Evolutionary conservation across 345 rosid genomes (phyloP), one percentile per base, ranked within the genome.

Genomic region (Luvunga scandens): DNA sequence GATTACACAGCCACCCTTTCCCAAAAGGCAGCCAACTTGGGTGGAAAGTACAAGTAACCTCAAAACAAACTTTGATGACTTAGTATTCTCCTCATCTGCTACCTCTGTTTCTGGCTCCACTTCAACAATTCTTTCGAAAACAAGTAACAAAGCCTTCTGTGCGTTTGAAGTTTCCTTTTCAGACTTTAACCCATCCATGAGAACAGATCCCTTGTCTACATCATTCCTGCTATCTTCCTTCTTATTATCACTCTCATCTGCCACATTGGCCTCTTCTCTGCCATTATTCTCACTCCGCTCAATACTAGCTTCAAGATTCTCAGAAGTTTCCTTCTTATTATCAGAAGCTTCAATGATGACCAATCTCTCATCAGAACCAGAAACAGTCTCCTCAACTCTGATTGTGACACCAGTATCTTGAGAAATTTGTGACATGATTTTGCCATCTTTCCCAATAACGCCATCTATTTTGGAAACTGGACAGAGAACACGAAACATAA

Each of bases 21-120:
- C 94, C 82, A 89, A 80, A 77, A 92, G 81, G 81, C 91, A 85
- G 56, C 91, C 89, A 78, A 91, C 91, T 83, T 92, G 92, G 86
- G 80, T 81, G 28, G 89, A 85, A 65, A 78, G 84, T 77, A 89
- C 88, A 69, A 91, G 90, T 73, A 92, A 87, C 86, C 92, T 88
- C 75, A 88, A 76, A 70, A 85, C 66, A 70, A 63, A 60, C 1
- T 76, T 30, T 73, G 87, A 78, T 36, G 83, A 71, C 82, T 82
- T 85, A 59, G 72, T 82, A 24, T 73, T 78, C 38, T 83, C 89
- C 50, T 73, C 85, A 10, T 84, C 88, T 75, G 53, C 85, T 71
- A 74, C 87, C 62, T 74, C 84, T 24, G 61, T 59, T 38, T 73
- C 81, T 36, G 81, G 68, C 63, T 83, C 89, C 39, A 80, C 84